Evolutionary conservation across 441 rosid genomes (phyloP).

Genomic region (Jatropha podagrica): DNA sequence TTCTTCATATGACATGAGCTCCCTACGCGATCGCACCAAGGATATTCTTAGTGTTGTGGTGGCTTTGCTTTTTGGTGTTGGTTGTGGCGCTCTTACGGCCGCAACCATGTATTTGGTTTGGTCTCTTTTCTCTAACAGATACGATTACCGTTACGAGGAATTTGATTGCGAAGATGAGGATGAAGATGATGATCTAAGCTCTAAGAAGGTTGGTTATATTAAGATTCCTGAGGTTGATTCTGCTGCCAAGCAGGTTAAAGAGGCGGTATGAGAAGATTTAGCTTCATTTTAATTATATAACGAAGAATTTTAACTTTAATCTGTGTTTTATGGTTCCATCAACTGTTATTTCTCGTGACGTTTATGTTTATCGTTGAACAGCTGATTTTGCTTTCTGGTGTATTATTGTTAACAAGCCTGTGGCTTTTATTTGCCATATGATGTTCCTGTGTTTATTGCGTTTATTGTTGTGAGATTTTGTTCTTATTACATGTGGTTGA

Average conservation of each 20-base stretch:
- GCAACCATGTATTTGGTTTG: constrained; percentile 93
- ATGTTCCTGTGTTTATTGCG: not conserved
- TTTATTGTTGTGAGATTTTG: not conserved
- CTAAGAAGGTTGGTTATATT: constrained; percentile 48
- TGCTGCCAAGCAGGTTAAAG: constrained; percentile 41
- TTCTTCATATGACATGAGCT: constrained; percentile 42
- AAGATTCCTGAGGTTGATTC: constrained; percentile 54
- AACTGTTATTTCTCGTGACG: not conserved
- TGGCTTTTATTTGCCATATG: not conserved
- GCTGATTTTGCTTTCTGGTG: constrained; percentile 2
- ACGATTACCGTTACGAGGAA: constrained; percentile 15
- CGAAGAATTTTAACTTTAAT: not conserved
- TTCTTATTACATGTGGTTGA: not conserved
- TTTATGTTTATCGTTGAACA: constrained; percentile 9
- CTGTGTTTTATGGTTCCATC: constrained; percentile 1
- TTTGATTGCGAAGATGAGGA: constrained; percentile 16
- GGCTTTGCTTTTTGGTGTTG: constrained; percentile 84
- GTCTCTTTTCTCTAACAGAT: constrained; percentile 59
- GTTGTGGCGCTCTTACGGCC: constrained; percentile 92
- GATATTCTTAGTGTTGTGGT: constrained; percentile 89
- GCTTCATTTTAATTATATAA: not conserved
- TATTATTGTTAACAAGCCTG: constrained; percentile 12
- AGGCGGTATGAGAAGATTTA: constrained; percentile 37
- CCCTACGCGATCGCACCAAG: constrained; percentile 75
- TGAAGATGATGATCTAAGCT: constrained; percentile 15